Base-by-base conservation (phyloP, 495 filamentous ascomycete species). In the Talaromyces borbonicus region DNA sequence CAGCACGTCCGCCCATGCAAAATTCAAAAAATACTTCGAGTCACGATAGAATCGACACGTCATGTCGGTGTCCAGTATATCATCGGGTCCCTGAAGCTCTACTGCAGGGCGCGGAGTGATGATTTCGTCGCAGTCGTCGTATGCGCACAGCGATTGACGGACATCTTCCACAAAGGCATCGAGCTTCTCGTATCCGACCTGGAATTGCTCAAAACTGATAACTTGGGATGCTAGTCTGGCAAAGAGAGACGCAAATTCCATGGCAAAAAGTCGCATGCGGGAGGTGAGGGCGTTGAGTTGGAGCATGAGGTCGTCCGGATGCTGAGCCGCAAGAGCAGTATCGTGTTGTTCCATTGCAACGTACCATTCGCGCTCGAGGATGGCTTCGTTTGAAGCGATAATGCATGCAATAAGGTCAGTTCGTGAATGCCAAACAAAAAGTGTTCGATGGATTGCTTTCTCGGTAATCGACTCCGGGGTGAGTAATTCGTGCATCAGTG, bases 391-490 rank as follows among this genome's bases (percentile, higher is more conserved):
- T 8, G 85, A 85, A 27, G 87, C 83, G 69, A 95, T 75, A 47
- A 95, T 75, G 12, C 85, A 81, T 5, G 81, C 83, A 39, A 89
- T 83, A 3, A 94, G 72, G 55, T 97, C 92, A 52, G 93, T 95
- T 25, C 87, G 84, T 14, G 78, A 75, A 59, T 95, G 96, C 92
- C 92, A 96, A 16, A 72, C 68, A 35, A 92, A 76, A 31, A 93
- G 75, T 53, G 81, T 78, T 24, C 81, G 80, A 36, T 78, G 76
- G 16, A 82, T 71, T 23, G 81, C 69, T 24, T 77, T 78, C 50
- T 83, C 67, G 64, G 83, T 83, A 18, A 85, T 80, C 0, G 84
- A 81, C 46, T 89, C 69, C 1, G 89, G 87, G 1, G 83, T 87
- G 50, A 84, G 84, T 0, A 95, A 60, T 50, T 84, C 73, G 3